Base-by-base conservation (phyloP, 2,329 filamentous ascomycete species). In the Trichoderma sp. region DNA sequence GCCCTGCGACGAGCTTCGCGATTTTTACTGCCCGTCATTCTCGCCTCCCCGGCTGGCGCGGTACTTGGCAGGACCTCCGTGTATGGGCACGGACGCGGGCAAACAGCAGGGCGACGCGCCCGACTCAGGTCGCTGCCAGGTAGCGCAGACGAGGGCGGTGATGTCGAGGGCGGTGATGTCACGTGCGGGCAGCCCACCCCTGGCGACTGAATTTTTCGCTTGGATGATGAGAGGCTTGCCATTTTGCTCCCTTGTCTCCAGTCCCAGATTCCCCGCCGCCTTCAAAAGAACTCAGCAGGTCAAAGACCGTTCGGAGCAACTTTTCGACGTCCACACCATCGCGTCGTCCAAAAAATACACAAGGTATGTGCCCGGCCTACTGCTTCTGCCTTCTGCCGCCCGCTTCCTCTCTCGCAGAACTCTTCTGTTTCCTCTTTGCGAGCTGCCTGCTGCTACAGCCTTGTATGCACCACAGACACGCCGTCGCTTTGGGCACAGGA, bases 151-250 rank as follows among this genome's bases (percentile, higher is more conserved):
- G 60, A 55, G 28, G 41, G 50, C 60, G 69, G 72, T 72, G 71
- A 73, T 71, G 68, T 78, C 30, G 60, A 55, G 28, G 41, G 50
- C 60, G 69, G 72, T 72, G 71, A 73, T 71, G 68, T 78, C 76
- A 78, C 76, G 76, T 78, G 76, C 67, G 69, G 64, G 67, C 72
- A 71, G 69, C 72, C 70, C 68, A 64, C 66, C 68, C 65, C 70
- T 69, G 72, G 71, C 73, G 75, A 76, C 73, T 78, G 78, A 80
- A 77, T 76, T 80, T 80, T 80, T 79, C 76, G 75, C 76, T 75
- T 72, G 73, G 73, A 64, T 50, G 60, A 48, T 64, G 65, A 21
- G 55, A 48, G 55, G 65, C 54, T 56, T 39, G 57, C 55, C 34
- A 24, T 55, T 61, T 52, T 66, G 61, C 71, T 71, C 70, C 74